These are phyloP conservation scores for Nakazawaea wyomingensis DNA, from an alignment of 805 yeast genomes.

Conservation along the genomic window DNA sequence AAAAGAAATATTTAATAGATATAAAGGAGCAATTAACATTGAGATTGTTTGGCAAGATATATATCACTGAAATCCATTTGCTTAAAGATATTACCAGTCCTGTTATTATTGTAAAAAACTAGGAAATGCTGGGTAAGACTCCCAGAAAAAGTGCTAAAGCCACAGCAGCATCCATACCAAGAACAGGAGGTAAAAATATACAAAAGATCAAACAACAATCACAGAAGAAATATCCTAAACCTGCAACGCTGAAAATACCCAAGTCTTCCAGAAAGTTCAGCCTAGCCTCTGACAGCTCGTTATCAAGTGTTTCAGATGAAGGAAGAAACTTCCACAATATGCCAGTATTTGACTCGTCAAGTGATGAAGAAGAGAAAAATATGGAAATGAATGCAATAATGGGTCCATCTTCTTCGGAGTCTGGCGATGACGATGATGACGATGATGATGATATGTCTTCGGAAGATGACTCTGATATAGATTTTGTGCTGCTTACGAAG, in stretches of 20 bases:
- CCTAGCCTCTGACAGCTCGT: slow-evolving; percentile 20
- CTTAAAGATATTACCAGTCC: too few species aligned
- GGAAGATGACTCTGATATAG: slow-evolving; percentile 64
- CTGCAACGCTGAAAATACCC: slow-evolving; percentile 7
- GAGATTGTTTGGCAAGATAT: too few species aligned
- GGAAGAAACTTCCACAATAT: slow-evolving; percentile 18
- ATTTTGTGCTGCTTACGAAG: slow-evolving; percentile 67
- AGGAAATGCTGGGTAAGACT: slow-evolving; percentile 23
- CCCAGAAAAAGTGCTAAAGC: slow-evolving; percentile 23
- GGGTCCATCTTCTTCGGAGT: slow-evolving; percentile 21
- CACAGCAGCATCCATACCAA: slow-evolving; percentile 7
- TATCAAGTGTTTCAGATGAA: slow-evolving; percentile 17
- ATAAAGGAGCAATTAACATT: background rate
- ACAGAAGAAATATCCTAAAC: slow-evolving; percentile 23
- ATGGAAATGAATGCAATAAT: slow-evolving; percentile 21
- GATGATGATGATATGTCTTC: slow-evolving; percentile 35
- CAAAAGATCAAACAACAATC: slow-evolving; percentile 23
- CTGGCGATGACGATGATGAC: slow-evolving; percentile 32
- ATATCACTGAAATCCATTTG: too few species aligned
- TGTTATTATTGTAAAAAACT: too few species aligned
- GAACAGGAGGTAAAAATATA: slow-evolving; percentile 19
- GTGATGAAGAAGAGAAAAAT: slow-evolving; percentile 26
- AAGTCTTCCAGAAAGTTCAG: slow-evolving; percentile 21
- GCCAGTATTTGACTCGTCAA: slow-evolving; percentile 26
- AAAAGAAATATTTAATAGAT: background rate